Evolutionary conservation across 371 early-diverging fungal genomes (phyloP), one percentile per base, ranked within the genome.

Genomic region (Apophysomyces elegans): DNA sequence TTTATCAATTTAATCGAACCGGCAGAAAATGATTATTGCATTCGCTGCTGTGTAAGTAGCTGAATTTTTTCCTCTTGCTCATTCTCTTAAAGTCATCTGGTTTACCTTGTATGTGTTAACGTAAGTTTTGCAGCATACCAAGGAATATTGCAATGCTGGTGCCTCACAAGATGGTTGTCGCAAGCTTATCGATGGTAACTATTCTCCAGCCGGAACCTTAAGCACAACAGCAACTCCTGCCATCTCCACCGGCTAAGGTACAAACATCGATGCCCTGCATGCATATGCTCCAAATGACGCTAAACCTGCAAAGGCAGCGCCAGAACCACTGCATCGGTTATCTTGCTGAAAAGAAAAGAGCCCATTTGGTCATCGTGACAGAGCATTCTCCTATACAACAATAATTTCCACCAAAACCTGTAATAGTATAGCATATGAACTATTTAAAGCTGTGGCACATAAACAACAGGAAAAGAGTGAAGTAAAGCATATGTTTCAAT

Each of bases 1-100:
- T 84, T 72, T 68, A 80, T 84, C 35, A 75, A 71, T 58, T 60
- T 83, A 41, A 65, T 78, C 9, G 83, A 83, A 60, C 83, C 83
- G 6, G 71, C 71, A 32, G 61, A 65, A 16, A 68, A 56, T 35
- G 67, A 68, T 43, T 83, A 70, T 59, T 83, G 84, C 60, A 73
- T 83, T 60, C 74, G 84, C 26, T 81, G 77, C 68, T 81, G 76
- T 65, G 54, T 50, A 50, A 58, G 69, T 58, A 26, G 32, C 32
- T 3, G 32, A 26, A 3, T 26, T 3, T 26, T 26, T 26, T 3
- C 26, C 32, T 26, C 32, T 26, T 26, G 32, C 32, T 26, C 2
- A 26, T 26, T 26, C 32, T 26, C 32, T 26, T 2, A 26, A 26
- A 26, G 32, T 0, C 32, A 26, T 26, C 32, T 2, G 32, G 32